phyloP scores from a whole-genome alignment of 2,329 filamentous ascomycete species.

The Fusarium marasasianum region DNA sequence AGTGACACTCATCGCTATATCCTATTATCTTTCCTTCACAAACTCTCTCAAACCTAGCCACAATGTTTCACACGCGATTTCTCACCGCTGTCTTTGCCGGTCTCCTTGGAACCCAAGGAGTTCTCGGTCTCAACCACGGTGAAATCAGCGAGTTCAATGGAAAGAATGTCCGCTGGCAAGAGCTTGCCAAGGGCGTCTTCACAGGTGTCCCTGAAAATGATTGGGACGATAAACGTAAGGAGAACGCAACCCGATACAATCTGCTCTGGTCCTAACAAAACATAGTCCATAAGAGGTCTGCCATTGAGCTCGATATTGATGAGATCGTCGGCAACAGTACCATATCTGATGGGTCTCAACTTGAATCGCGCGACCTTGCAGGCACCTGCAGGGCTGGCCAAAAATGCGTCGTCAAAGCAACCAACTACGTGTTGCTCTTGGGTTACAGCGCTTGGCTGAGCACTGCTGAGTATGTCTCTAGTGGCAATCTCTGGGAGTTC shows the following conservation, averaged over 20 bases:
- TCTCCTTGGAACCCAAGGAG: neutral
- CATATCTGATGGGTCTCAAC: neutral
- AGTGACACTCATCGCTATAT: neutral
- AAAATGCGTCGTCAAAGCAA: neutral
- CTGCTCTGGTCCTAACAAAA: neutral
- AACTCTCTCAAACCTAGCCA: neutral
- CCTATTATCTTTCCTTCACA: accelerated
- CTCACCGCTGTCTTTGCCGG: neutral
- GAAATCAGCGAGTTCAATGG: neutral
- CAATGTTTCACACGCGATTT: neutral
- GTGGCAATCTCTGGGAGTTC: neutral
- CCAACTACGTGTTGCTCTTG: neutral
- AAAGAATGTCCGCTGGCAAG: neutral
- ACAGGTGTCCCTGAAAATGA: neutral
- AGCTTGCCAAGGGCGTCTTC: neutral
- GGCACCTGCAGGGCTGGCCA: neutral
- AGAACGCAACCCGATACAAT: accelerated
- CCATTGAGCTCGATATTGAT: neutral
- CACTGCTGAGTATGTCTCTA: neutral
- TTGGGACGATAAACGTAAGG: neutral
- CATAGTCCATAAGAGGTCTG: neutral
- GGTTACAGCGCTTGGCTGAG: neutral
- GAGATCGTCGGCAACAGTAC: neutral
- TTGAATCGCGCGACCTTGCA: neutral
- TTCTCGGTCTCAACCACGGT: neutral